phyloP scores from a whole-genome alignment of 2,329 filamentous ascomycete species.

The Xylariaceae sp. region DNA sequence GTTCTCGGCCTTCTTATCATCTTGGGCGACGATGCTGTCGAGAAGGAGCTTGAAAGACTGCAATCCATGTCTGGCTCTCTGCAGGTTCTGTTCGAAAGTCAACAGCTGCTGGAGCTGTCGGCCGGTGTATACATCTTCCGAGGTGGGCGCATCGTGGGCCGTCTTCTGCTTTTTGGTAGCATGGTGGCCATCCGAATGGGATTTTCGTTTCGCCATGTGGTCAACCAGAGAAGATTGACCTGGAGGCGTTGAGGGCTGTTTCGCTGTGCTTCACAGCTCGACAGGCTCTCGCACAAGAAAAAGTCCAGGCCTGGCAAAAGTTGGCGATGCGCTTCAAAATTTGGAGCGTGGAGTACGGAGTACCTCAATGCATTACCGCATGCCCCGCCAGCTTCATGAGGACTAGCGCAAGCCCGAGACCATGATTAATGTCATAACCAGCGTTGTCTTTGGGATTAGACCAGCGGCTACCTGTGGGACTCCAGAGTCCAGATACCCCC shows the following conservation, averaged over 20 bases:
- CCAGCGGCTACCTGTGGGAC: too few relatives aligned
- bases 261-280: too few relatives aligned
- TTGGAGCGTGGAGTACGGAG: too few relatives aligned
- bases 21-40: slow-evolving; percentile 56
- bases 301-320: not conserved
- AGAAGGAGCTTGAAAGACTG: slow-evolving; percentile 72
- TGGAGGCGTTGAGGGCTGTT: too few relatives aligned
- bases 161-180: slow-evolving; percentile 53
- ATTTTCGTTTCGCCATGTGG: slow-evolving; percentile 29
- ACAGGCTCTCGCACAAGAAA: too few relatives aligned
- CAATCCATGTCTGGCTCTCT: slow-evolving; percentile 65
- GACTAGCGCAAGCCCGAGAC: slow-evolving; percentile 17
- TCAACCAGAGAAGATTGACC: too few relatives aligned
- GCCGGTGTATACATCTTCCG: slow-evolving; percentile 58
- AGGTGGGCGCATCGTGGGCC: slow-evolving; percentile 51
- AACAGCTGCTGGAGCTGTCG: slow-evolving; percentile 67
- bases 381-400: slow-evolving; percentile 1
- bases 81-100: slow-evolving; percentile 66
- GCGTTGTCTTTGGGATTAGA: too few relatives aligned
- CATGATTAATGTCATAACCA: not conserved
- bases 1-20: slow-evolving; percentile 46
- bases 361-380: slow-evolving; percentile 20
- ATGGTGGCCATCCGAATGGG: slow-evolving; percentile 33
- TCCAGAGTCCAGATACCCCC: too few relatives aligned
- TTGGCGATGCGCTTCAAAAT: slow-evolving; percentile 10